Percentiles rank a stretch among this genome's conserved stretches.
These are phyloP conservation scores for Sclerotinia subarctica DNA, from an alignment of 2,329 filamentous ascomycete species.

Conservation along the genomic window DNA sequence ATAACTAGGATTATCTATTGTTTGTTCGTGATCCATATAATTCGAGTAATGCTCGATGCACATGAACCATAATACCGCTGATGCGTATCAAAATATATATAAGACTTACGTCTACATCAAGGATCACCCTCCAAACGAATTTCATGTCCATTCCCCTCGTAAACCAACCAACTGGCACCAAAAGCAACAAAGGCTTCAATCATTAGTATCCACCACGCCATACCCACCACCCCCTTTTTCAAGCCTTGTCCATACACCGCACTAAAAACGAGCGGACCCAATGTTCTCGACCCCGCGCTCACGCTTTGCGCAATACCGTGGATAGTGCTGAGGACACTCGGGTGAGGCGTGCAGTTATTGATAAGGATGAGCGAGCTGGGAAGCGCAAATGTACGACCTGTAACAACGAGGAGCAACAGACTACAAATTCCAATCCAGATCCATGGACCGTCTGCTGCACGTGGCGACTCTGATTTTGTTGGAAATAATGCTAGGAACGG, in stretches of 20 bases:
- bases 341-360: constrained; percentile 1
- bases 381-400: not conserved
- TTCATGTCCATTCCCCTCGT: constrained; percentile 12
- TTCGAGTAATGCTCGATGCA: not conserved
- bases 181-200: not conserved
- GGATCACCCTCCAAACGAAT: constrained; percentile 1
- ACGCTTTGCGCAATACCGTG: not conserved
- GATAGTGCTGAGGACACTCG: not conserved
- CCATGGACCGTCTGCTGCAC: not conserved
- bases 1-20: not conserved
- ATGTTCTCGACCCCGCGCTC: not conserved
- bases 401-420: not conserved
- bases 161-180: not conserved
- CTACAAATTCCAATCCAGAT: not conserved
- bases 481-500: not conserved
- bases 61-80: not conserved
- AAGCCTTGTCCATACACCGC: not conserved
- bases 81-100: not conserved
- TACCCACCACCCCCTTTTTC: not conserved
- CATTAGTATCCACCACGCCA: constrained; percentile 5
- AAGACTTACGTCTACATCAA: not conserved
- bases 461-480: not conserved
- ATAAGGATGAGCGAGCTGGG: constrained; percentile 1
- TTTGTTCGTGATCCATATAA: not conserved
- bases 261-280: not conserved